These are phyloP conservation scores for Alternaria viburni DNA, from an alignment of 2,329 filamentous ascomycete genomes.

Conservation along the genomic window DNA sequence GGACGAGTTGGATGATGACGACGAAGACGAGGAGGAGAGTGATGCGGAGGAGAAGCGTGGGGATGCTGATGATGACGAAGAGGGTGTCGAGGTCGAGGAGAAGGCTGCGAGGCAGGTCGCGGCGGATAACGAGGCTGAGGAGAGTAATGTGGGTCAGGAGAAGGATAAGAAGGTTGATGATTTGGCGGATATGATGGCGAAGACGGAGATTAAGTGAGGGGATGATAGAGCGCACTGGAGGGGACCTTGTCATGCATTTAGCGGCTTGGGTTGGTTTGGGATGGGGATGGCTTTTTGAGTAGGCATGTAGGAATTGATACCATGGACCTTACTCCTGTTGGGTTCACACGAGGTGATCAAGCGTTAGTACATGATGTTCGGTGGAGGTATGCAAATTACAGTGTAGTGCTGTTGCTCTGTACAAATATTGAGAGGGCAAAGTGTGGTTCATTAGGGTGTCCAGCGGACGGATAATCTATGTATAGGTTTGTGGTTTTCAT, in stretches of 20 bases:
- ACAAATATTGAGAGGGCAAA: neutral
- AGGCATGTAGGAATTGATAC: slow-evolving; percentile 5
- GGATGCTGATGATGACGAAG: slow-evolving; percentile 72
- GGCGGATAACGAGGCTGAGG: slow-evolving; percentile 74
- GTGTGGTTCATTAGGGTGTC: neutral
- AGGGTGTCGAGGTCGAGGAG: slow-evolving; percentile 57
- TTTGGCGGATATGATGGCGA: slow-evolving; percentile 75
- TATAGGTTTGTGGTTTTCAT: neutral
- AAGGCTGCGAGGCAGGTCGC: slow-evolving; percentile 61
- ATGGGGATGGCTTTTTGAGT: neutral
- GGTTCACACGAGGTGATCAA: neutral
- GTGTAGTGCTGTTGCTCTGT: neutral
- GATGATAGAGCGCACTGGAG: neutral
- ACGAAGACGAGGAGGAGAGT: slow-evolving; percentile 77
- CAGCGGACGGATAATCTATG: neutral
- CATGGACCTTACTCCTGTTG: neutral
- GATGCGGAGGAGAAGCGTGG: slow-evolving; percentile 67
- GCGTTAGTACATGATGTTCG: neutral
- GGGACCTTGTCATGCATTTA: slow-evolving; percentile 12
- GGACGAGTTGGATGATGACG: slow-evolving; percentile 82
- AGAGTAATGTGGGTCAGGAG: slow-evolving; percentile 72
- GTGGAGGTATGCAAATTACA: neutral
- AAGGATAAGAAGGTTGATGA: slow-evolving; percentile 82
- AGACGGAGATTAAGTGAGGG: slow-evolving; percentile 60
- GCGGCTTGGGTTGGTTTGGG: neutral